phyloP scores from a whole-genome alignment of 2,329 filamentous ascomycete species.

The Ophiostoma ulmi region DNA sequence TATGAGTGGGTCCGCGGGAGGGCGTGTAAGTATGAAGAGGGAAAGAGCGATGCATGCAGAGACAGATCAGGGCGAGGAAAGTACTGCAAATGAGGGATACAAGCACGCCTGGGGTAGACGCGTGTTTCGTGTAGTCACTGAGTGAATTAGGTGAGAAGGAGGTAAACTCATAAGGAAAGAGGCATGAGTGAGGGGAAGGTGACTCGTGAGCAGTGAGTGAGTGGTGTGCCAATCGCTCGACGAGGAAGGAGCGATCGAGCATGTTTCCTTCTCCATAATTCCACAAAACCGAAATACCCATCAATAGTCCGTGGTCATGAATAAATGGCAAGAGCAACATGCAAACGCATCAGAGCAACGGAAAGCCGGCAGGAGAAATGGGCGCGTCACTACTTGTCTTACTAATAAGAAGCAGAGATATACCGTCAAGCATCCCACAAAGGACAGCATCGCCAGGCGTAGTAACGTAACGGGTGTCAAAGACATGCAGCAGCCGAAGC shows the following conservation, averaged over 20 bases:
- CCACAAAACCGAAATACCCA: not conserved
- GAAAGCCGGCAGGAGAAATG: conserved; percentile 3
- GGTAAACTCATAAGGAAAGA: not conserved
- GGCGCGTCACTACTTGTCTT: not conserved
- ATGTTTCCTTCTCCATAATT: not conserved
- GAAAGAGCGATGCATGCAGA: conserved; percentile 10
- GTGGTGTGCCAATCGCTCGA: not conserved
- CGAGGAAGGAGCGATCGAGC: conserved; percentile 1
- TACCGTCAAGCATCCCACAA: not conserved
- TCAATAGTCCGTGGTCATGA: not conserved
- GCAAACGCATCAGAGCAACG: not conserved
- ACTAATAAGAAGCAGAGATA: not conserved
- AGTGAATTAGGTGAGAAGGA: not conserved
- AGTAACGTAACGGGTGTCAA: not conserved
- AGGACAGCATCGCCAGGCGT: conserved; percentile 1
- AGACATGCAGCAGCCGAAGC: conserved; percentile 11
- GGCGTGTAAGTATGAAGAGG: conserved; percentile 15
- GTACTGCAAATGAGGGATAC: conserved; percentile 10
- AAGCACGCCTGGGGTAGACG: conserved; percentile 10
- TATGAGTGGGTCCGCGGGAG: conserved; percentile 10
- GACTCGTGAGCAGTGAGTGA: not conserved
- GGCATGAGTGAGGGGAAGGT: not conserved
- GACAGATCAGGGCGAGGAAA: conserved; percentile 1
- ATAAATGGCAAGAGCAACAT: not conserved
- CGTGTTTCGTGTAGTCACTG: not conserved